These are phyloP conservation scores for Cyclotella distinguenda DNA, from an alignment of 108 stramenopile species.

Conservation along the genomic window DNA sequence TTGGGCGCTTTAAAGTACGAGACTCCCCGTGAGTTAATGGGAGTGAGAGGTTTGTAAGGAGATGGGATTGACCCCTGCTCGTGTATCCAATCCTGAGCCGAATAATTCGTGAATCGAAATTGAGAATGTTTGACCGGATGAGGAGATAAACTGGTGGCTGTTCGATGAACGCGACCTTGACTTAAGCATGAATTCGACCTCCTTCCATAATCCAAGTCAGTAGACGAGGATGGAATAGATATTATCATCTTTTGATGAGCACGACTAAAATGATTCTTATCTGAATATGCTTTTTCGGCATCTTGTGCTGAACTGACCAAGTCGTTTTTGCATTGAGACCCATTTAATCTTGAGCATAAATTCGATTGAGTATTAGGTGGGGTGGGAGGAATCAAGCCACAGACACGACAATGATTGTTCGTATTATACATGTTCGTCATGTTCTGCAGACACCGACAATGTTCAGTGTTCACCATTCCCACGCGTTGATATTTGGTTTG, in stretches of 20 bases:
- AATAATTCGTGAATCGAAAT: too few species aligned
- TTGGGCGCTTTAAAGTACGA: slow-evolving; percentile 10
- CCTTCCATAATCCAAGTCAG: too few species aligned
- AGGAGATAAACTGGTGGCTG: too few species aligned
- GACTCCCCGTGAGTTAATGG: too few species aligned
- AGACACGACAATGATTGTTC: slow-evolving; percentile 6
- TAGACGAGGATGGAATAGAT: neutral
- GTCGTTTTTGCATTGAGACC: neutral
- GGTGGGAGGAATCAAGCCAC: slow-evolving; percentile 2
- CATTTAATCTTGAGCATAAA: neutral
- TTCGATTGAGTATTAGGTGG: neutral
- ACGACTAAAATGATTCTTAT: slow-evolving; percentile 1
- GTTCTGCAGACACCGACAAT: neutral
- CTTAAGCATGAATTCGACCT: too few species aligned
- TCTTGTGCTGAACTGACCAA: neutral
- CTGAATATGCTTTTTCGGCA: neutral
- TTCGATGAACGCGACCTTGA: too few species aligned
- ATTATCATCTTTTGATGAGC: slow-evolving; percentile 8
- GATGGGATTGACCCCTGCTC: too few species aligned
- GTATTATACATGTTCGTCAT: neutral
- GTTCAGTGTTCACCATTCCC: too few species aligned
- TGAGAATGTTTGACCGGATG: too few species aligned
- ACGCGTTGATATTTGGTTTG: too few species aligned
- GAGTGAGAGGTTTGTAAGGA: too few species aligned
- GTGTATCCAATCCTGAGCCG: too few species aligned